Evolutionary conservation across 371 early-diverging fungal species (phyloP), one percentile per base, ranked within the genome.

Genomic region (Mucor saturninus): DNA sequence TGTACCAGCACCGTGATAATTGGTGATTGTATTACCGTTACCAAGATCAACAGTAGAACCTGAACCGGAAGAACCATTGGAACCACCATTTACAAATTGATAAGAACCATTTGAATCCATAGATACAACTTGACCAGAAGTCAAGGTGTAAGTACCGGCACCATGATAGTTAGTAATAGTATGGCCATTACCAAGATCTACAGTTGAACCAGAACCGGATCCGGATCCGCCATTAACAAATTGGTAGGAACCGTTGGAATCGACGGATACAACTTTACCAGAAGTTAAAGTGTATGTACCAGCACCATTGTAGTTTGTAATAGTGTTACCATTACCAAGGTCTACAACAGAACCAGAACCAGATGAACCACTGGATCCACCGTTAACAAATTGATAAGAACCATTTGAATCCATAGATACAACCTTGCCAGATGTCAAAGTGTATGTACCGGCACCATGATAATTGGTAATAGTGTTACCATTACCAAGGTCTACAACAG

Each of bases 391-490:
- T 15, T 14, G 35, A 35, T 35, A 54, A 1, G 55, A n/a, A 4
- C 61, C 61, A 45, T 53, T 43, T 2, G n/a, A 13, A 9, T 39
- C 43, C 9, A 60, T 31, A 14, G 54, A 61, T 5, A 37, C 32
- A 4, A 60, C 53, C 21, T 60, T 60, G 2, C 52, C 52, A 3
- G 50, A 40, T 21, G 28, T 29, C 3, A 52, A 3, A 40, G 61
- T 60, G n/a, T 60, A 60, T 5, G 13, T 14, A 5, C 61, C 61
- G 40, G 61, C 52, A 8, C 61, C 61, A 1, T 2, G 3, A n/a
- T 15, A 60, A 3, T 35, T 29, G 1, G 61, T 13, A 26, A 50
- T 15, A 21, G 45, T 15, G 15, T 35, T 35, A 35, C 35, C 35
- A 35, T 35, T 43, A 15, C 32, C 35, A 35, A 35, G 35, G 35